These are phyloP conservation scores for Pleurozium schreberi DNA, from an alignment of 225 moss, liverwort and hornwort genomes.

Conservation along the genomic window DNA sequence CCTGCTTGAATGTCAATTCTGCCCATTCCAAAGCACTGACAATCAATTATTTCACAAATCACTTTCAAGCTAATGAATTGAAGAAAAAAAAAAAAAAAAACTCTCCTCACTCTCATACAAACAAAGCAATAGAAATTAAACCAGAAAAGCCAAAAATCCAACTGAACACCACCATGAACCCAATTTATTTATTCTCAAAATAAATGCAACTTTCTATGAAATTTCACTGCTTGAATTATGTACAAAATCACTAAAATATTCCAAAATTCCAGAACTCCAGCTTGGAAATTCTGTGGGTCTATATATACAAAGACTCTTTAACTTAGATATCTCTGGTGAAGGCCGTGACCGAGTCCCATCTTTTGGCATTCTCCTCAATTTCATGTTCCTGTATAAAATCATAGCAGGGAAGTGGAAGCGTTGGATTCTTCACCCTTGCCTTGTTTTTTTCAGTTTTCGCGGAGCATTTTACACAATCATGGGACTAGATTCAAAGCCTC, in stretches of 20 bases:
- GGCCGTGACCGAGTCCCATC: background rate
- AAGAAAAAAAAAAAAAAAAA: too few species aligned
- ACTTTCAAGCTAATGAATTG: background rate
- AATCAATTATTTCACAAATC: background rate
- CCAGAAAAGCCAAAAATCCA: background rate
- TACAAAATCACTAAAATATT: too few species aligned
- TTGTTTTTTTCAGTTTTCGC: too few species aligned
- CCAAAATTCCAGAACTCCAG: background rate
- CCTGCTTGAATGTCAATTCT: background rate
- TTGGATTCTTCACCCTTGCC: background rate
- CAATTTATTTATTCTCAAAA: background rate
- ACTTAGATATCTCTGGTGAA: background rate
- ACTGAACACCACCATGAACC: background rate
- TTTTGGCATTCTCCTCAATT: background rate
- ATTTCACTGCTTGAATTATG: background rate
- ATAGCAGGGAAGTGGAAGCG: constrained; percentile 3
- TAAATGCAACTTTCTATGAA: background rate
- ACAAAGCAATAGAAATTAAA: too few species aligned
- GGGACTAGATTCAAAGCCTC: background rate
- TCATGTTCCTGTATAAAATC: background rate
- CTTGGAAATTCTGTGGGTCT: background rate
- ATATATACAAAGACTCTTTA: background rate
- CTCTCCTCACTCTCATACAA: too few species aligned
- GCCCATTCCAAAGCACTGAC: background rate
- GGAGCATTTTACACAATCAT: background rate